These are phyloP conservation scores for Penicillium atrosanguineum DNA, from an alignment of 495 filamentous ascomycete species.

Conservation along the genomic window DNA sequence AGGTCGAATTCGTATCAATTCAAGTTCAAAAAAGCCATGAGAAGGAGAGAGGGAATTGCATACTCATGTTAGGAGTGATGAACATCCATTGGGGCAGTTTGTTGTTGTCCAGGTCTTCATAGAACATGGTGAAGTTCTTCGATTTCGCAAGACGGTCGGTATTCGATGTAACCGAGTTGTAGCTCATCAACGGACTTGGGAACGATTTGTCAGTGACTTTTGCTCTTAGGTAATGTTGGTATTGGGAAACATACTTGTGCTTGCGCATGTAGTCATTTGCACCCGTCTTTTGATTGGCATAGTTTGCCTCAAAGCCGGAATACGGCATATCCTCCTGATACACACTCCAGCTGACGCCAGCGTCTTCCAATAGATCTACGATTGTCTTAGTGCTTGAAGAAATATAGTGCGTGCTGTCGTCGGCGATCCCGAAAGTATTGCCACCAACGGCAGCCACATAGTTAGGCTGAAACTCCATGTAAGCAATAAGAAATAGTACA, in stretches of 20 bases:
- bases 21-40: neutral
- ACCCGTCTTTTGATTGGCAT: constrained; percentile 7
- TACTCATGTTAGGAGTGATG: constrained; percentile 9
- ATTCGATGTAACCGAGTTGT: constrained; percentile 7
- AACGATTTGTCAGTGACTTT: neutral
- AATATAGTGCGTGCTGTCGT: constrained; percentile 5
- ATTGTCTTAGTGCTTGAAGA: constrained; percentile 9
- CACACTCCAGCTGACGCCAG: constrained; percentile 10
- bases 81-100: constrained; percentile 12
- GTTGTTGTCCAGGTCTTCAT: constrained; percentile 12
- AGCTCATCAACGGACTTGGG: constrained; percentile 7
- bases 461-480: constrained; percentile 5
- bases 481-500: neutral
- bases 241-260: constrained; percentile 7
- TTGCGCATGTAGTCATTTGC: constrained; percentile 11
- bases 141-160: constrained; percentile 6
- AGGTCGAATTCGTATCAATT: neutral
- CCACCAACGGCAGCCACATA: constrained; percentile 11
- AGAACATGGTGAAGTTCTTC: constrained; percentile 13
- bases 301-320: constrained; percentile 11
- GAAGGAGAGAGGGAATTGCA: neutral
- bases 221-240: neutral
- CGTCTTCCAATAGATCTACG: constrained; percentile 7
- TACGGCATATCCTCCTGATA: constrained; percentile 13
- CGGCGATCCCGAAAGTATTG: constrained; percentile 3